Evolutionary conservation across 2,329 filamentous ascomycete species (phyloP), one percentile per base, ranked within the genome.

Genomic region (Cercospora zeae-maydis): DNA sequence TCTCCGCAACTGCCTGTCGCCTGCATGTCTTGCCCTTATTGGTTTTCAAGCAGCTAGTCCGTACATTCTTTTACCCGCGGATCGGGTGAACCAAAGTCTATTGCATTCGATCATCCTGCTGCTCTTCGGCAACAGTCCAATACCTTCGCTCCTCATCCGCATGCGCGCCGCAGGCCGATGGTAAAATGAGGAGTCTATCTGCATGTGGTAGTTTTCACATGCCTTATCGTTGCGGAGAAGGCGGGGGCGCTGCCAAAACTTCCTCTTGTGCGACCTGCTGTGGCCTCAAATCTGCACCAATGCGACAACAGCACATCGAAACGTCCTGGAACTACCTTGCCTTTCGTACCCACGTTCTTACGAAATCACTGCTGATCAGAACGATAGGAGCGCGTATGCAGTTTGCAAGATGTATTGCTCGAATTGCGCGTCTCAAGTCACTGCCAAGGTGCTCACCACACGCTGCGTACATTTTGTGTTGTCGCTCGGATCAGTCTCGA

Each of bases 401-500:
- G 13, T 27, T 13, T 21, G 11, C 27, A 49, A 19, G 24, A 49
- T 5, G 21, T 49, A 30, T 27, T 14, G 21, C 42, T 49, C 14
- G 42, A 11, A 30, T 4, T 14, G 11, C 42, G 27, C 24, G 6
- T 14, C 21, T 27, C 42, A 49, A 3, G 21, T 10, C 42, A 30
- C 42, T 49, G 24, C 11, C 21, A 49, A 49, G 21, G 14, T 49
- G 11, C 19, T 61, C 58, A 68, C 66, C 66, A 68, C 16, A 68
- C 66, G 30, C 66, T 63, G 39, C 62, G 66, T 14, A 66, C 36
- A 21, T 64, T 56, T 6, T 65, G 47, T 59, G 63, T 58, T 4
- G 61, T 62, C 21, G 63, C 66, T 16, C 56, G 59, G 9, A 53
- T 56, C 14, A 68, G 21, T 42, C 66, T 65, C 14, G 58, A 63